Conservation (phyloP, 2,329 filamentous ascomycete genomes). For the Talaromyces atroroseus region DNA sequence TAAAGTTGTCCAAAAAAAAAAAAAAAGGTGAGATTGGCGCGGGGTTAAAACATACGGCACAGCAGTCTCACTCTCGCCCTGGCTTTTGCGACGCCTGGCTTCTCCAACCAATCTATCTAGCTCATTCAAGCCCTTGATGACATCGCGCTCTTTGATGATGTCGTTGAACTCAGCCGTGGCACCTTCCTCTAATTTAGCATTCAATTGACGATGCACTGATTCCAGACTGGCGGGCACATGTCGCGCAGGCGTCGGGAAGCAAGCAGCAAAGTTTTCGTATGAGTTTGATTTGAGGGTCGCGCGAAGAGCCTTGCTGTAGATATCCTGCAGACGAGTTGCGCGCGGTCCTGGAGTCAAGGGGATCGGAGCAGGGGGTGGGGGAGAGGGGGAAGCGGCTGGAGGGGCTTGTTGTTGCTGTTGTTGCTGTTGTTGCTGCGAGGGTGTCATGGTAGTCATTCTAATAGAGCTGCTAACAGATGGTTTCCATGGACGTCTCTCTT, state of each 20-base stretch:
- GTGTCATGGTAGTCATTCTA: background rate
- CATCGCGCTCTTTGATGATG: slow-evolving; percentile 52
- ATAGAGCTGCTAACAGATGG: background rate
- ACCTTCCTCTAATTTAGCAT: slow-evolving; percentile 52
- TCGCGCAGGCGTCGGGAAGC: slow-evolving; percentile 58
- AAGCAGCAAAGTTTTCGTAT: slow-evolving; percentile 57
- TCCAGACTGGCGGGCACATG: slow-evolving; percentile 53
- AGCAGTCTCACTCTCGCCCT: slow-evolving; percentile 32
- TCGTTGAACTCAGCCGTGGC: slow-evolving; percentile 57
- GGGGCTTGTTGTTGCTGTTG: slow-evolving; percentile 21
- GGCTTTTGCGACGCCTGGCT: slow-evolving; percentile 50
- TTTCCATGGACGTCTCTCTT: no score
- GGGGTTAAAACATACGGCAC: slow-evolving; percentile 37
- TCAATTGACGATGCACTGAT: slow-evolving; percentile 54
- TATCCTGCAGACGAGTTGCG: slow-evolving; percentile 54
- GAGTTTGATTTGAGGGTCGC: slow-evolving; percentile 58
- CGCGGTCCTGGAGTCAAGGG: slow-evolving; percentile 54
- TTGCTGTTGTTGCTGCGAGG: background rate
- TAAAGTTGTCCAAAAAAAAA: background rate
- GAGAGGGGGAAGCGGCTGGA: slow-evolving; percentile 38
- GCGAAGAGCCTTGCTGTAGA: slow-evolving; percentile 55
- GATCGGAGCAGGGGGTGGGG: slow-evolving; percentile 48
- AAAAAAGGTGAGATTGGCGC: background rate
- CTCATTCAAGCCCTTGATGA: slow-evolving; percentile 55
- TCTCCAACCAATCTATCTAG: slow-evolving; percentile 57